Percentiles rank a stretch among this genome's conserved stretches.
Conservation (phyloP, 352 stramenopile genomes). For the Pelagophyceae sp. region DNA sequence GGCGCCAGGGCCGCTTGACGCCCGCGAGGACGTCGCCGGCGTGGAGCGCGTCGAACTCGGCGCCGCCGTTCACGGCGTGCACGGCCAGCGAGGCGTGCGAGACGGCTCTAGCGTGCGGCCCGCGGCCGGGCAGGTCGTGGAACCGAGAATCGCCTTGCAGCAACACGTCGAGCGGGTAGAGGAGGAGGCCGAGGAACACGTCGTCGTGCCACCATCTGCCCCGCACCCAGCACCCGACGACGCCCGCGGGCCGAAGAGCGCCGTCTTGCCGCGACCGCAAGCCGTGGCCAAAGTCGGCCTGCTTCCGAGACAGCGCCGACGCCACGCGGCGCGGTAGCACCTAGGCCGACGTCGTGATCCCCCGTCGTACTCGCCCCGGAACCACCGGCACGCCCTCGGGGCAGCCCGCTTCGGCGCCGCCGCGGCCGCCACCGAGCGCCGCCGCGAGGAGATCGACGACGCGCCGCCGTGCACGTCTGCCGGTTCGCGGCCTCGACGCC, state of each 20-base stretch:
- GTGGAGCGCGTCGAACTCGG: not conserved
- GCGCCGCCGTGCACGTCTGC: not conserved
- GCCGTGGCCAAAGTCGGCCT: too few species aligned
- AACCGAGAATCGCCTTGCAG: not conserved
- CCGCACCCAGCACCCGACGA: slow-evolving; percentile 15
- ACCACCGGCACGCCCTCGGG: not conserved
- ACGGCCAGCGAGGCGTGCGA: not conserved
- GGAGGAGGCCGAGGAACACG: not conserved
- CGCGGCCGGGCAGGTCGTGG: slow-evolving; percentile 13
- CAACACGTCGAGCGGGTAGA: not conserved
- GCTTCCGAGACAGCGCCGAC: too few species aligned
- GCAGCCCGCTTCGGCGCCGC: not conserved
- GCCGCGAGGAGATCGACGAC: not conserved
- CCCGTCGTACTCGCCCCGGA: too few species aligned
- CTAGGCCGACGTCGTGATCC: too few species aligned
- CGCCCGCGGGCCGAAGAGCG: too few species aligned
- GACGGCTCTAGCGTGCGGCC: not conserved
- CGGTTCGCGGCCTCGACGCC: not conserved
- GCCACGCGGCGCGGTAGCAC: too few species aligned
- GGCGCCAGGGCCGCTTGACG: too few species aligned
- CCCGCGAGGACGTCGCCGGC: not conserved
- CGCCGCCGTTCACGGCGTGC: not conserved
- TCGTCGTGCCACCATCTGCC: slow-evolving; percentile 3
- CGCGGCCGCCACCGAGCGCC: not conserved
- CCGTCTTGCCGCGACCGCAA: too few species aligned